Evolutionary conservation across 176 grass and related monocot species (phyloP).

Genomic region (Alopecurus myosuroides): DNA sequence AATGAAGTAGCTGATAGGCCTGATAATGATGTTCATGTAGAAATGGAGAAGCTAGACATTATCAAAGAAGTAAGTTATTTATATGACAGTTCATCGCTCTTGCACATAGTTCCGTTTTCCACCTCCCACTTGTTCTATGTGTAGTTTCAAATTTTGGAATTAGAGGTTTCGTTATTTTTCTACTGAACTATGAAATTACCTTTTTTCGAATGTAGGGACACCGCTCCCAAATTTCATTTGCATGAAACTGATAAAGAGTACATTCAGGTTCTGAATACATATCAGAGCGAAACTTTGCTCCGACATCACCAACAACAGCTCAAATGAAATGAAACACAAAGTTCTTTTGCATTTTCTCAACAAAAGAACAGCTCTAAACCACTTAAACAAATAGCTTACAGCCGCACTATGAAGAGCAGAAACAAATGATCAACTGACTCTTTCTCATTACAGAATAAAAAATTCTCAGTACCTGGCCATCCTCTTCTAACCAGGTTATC

Average conservation of each 20-base stretch:
- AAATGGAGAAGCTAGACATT: slow-evolving; percentile 73
- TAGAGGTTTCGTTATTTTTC: no score
- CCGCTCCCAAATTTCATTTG: not conserved
- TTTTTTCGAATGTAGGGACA: not conserved
- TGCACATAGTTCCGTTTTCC: not conserved
- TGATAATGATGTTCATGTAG: slow-evolving; percentile 44
- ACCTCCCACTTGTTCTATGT: not conserved
- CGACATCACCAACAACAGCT: not conserved
- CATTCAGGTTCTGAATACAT: not conserved
- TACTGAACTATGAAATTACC: no score
- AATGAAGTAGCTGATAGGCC: slow-evolving; percentile 27
- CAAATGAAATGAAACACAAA: not conserved
- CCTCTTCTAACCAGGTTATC: not conserved
- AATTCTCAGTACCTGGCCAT: not conserved
- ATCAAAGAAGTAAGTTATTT: slow-evolving; percentile 66
- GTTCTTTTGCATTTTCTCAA: not conserved
- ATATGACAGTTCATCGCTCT: not conserved
- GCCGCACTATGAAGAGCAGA: no score
- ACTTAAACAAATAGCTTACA: not conserved
- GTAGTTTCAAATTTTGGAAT: no score
- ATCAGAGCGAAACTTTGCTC: not conserved
- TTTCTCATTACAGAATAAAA: not conserved
- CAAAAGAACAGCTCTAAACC: not conserved
- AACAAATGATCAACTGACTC: not conserved
- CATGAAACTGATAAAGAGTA: not conserved